Conservation (phyloP, 805 yeast species). For the Barnettozyma botsteinii region DNA sequence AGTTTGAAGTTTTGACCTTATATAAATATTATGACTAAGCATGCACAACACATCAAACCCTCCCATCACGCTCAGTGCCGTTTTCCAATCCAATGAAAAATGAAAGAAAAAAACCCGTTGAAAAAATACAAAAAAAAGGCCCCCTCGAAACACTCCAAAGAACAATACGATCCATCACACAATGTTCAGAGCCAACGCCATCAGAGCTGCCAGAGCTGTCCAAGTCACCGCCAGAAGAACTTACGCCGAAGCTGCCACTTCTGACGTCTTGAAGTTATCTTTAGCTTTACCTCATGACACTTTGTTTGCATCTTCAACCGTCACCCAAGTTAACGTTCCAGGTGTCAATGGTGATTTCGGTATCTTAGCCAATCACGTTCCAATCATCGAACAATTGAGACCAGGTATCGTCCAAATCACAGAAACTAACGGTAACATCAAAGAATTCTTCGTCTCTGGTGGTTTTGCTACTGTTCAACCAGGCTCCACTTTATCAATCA, state of each 20-base stretch:
- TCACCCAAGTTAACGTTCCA: constrained; percentile 86
- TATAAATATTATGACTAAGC: too few species aligned
- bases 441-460: constrained; percentile 87
- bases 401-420: constrained; percentile 95
- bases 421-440: constrained; percentile 63
- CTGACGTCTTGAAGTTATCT: constrained; percentile 78
- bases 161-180: background rate
- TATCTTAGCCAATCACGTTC: constrained; percentile 96
- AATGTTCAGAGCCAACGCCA: constrained; percentile 27
- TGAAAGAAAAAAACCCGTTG: constrained; percentile 5
- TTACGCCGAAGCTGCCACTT: constrained; percentile 78
- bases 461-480: constrained; percentile 97
- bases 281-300: constrained; percentile 87
- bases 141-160: constrained; percentile 1
- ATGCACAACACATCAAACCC: background rate
- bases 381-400: constrained; percentile 90
- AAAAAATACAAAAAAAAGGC: constrained; percentile 1
- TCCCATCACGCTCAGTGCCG: background rate
- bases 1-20: too few species aligned
- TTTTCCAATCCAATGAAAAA: constrained; percentile 10
- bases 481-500: constrained; percentile 82
- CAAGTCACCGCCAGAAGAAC: constrained; percentile 63
- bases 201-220: constrained; percentile 32
- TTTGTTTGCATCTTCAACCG: constrained; percentile 43
- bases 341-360: constrained; percentile 95